A percentile compares a stretch with the other conserved stretches of the same genome.
Conservation (phyloP, 805 yeast genomes). For the Diddensiella transvaalensis region DNA sequence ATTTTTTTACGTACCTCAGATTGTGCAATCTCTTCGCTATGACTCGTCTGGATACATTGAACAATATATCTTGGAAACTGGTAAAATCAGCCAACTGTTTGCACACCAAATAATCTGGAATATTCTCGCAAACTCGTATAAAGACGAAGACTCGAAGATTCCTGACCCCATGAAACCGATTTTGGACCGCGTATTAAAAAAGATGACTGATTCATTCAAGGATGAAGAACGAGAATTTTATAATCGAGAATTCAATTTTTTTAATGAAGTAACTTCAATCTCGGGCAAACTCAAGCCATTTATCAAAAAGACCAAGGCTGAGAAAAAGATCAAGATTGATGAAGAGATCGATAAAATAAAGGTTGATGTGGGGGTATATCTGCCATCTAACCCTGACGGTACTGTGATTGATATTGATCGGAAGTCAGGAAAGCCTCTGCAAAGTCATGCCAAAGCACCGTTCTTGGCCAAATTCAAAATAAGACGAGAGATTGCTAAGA, state of each 20-base stretch:
- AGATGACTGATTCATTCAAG: slow-evolving; percentile 61
- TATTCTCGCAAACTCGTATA: slow-evolving; percentile 87
- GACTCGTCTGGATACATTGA: slow-evolving; percentile 84
- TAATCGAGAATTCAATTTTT: slow-evolving; percentile 80
- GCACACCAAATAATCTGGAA: slow-evolving; percentile 99
- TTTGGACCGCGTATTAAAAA: slow-evolving; percentile 65
- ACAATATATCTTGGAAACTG: slow-evolving; percentile 85
- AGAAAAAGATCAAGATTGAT: slow-evolving; percentile 92
- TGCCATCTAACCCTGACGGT: slow-evolving; percentile 97
- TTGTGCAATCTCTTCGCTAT: slow-evolving; percentile 85
- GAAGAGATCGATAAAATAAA: slow-evolving; percentile 83
- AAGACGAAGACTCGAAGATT: slow-evolving; percentile 78
- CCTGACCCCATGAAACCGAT: slow-evolving; percentile 83
- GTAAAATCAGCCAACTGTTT: slow-evolving; percentile 82
- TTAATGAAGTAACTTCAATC: slow-evolving; percentile 85
- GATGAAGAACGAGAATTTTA: slow-evolving; percentile 63
- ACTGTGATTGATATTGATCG: slow-evolving; percentile 87
- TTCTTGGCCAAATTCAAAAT: slow-evolving; percentile 95
- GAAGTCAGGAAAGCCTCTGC: slow-evolving; percentile 89
- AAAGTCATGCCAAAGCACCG: slow-evolving; percentile 98
- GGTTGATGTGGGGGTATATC: slow-evolving; percentile 77
- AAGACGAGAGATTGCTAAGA: slow-evolving; percentile 48
- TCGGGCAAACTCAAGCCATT: slow-evolving; percentile 94
- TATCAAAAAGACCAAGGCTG: slow-evolving; percentile 91
- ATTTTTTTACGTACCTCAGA: slow-evolving; percentile 96